Evolutionary conservation across 441 rosid genomes (phyloP), one percentile per base, ranked within the genome.

Genomic region (Isatis lusitanica): DNA sequence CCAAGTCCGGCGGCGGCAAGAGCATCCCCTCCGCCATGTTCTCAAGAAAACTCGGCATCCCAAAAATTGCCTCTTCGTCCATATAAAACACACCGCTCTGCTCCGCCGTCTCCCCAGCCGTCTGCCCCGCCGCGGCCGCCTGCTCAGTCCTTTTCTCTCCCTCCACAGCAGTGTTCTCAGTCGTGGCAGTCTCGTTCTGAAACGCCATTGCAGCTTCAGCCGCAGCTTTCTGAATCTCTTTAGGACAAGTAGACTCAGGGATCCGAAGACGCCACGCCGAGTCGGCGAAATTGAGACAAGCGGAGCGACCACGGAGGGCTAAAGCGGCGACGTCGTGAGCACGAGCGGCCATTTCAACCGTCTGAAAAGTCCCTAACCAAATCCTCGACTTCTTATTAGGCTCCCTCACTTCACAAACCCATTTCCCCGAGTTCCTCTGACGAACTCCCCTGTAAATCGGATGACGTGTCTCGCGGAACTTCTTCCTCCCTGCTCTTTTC

Each of bases 251-350:
- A 0, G 98, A 86, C 1, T 81, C 86, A 7, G 97, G 98, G 0
- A 81, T 58, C 0, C 91, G 90, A 17, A 91, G 86, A 50, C 86
- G 48, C 91, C 91, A 94, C 0, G 85, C 82, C 0, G 98, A 94
- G 81, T 94, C 98, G 0, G 97, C 97, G n/a, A 90, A 94, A 79
- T 94, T 94, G 35, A 94, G 82, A 75, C 97, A 94, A 12, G 92
- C 96, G 4, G 85, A 78, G 24, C 85, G 74, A 1, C 97, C 98
- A 75, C 92, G 85, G 39, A 94, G 69, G 0, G 97, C 88, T 0
- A 94, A 60, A 9, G 90, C 96, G 2, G 98, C 97, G 72, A 94
- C 97, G 52, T 91, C 96, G 42, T 91, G 97, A 0, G 98, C 97
- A 30, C 98, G 80, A 17, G 97, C 98, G 0, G 97, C 97, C 98